Evolutionary conservation across 208 protist species (phyloP), one percentile per base, ranked within the genome.

Genomic region (Phytomonas francai): DNA sequence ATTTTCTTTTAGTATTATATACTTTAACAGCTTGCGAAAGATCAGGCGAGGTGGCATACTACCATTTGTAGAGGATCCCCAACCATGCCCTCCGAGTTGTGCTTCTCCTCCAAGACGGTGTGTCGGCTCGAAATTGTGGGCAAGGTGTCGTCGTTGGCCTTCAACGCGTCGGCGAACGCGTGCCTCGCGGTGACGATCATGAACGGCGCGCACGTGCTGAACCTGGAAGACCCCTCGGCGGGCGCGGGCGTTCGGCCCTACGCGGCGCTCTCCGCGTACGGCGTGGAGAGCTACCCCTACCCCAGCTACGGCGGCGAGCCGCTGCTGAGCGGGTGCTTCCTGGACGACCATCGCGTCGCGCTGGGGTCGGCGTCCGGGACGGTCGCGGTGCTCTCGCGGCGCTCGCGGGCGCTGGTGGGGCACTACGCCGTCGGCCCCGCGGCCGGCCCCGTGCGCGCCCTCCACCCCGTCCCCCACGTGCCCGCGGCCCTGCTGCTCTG

Each of bases 271-370:
- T 73, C 74, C 11, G 66, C 77, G 19, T 74, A 70, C 51, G 74
- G 68, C 51, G 81, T 86, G 28, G 81, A 86, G 58, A 86, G 71
- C 59, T 86, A 83, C 67, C 72, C 81, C 3, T 80, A 78, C 63
- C 32, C 61, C 36, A 57, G 59, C 7, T 56, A 83, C 32, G 72
- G 77, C 30, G 74, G 80, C 5, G 75, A 76, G 11, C 73, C 81
- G 30, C 59, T 86, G 45, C 59, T 86, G 67, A 81, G 72, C 8
- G 74, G 75, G 9, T 76, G 71, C 76, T 86, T 86, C 68, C 63
- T 80, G 42, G 70, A 54, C 45, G 62, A 64, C n/a, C 75, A 76
- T 14, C 70, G 71, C 39, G 49, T 72, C 66, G 77, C 75, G 6
- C 42, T 81, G 9, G 81, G 81, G 31, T 74, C 81, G 25, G 69